Evolutionary conservation across 306 rosid species (phyloP).

Genomic region (Gastrolobium bilobum): DNA sequence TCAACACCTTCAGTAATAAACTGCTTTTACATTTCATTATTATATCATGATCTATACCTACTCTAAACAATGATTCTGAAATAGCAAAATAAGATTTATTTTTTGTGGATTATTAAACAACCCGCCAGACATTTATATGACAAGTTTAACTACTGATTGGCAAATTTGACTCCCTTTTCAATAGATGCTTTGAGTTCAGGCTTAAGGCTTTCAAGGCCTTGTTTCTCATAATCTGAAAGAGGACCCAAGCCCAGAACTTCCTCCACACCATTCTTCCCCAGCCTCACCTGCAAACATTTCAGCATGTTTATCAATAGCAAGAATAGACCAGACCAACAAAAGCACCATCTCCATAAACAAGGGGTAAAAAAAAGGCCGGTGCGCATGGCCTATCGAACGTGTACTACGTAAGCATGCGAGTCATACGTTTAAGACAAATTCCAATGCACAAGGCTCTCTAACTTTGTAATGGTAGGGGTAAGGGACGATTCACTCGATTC

Average conservation of each 20-base stretch:
- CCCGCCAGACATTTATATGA: conserved; percentile 36
- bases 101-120: conserved; percentile 36
- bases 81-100: conserved; percentile 61
- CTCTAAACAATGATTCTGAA: conserved; percentile 48
- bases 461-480: no score
- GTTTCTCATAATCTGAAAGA: conserved; percentile 84
- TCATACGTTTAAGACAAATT: no score
- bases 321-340: background rate
- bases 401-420: no score
- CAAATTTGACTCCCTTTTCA: conserved; percentile 94
- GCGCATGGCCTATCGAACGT: no score
- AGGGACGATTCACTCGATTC: no score
- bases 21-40: conserved; percentile 48
- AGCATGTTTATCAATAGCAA: background rate
- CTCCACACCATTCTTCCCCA: conserved; percentile 96
- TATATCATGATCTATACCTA: conserved; percentile 46
- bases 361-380: background rate
- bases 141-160: conserved; percentile 58
- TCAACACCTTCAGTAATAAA: conserved; percentile 32
- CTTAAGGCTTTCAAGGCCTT: conserved; percentile 82
- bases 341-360: background rate
- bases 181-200: conserved; percentile 83
- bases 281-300: conserved; percentile 73
- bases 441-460: no score
- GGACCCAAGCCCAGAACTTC: conserved; percentile 78